These are phyloP conservation scores for Malbranchea zuffiana DNA, from an alignment of 2,329 filamentous ascomycete genomes.

Conservation along the genomic window DNA sequence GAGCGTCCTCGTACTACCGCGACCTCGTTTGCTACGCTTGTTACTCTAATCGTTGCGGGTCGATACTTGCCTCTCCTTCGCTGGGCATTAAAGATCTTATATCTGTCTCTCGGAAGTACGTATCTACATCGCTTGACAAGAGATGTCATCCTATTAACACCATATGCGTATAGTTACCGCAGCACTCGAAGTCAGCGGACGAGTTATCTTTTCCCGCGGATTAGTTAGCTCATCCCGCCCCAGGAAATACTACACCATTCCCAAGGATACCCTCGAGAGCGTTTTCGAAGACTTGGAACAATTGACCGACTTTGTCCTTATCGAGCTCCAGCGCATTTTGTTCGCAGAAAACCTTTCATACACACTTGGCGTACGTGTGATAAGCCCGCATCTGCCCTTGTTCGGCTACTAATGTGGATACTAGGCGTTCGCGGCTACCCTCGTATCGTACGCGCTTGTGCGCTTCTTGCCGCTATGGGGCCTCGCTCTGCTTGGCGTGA, in stretches of 20 bases:
- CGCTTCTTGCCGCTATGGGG: conserved; percentile 57
- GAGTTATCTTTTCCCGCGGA: conserved; percentile 46
- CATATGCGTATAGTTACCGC: conserved; percentile 39
- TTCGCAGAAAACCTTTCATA: conserved; percentile 55
- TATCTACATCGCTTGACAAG: neutral
- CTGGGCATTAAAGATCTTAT: conserved; percentile 51
- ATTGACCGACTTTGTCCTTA: conserved; percentile 57
- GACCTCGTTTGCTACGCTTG: conserved; percentile 46
- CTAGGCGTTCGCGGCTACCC: conserved; percentile 49
- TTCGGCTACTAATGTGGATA: conserved; percentile 14
- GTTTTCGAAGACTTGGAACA: conserved; percentile 52
- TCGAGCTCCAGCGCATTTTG: conserved; percentile 55
- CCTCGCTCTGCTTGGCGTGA: conserved; percentile 46
- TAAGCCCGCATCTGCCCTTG: neutral
- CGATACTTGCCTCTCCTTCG: conserved; percentile 53
- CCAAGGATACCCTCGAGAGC: conserved; percentile 52
- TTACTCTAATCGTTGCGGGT: conserved; percentile 51
- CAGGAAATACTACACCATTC: conserved; percentile 54
- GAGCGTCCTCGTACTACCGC: conserved; percentile 55
- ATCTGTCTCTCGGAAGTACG: conserved; percentile 48
- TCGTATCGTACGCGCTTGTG: conserved; percentile 54
- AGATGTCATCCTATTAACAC: neutral
- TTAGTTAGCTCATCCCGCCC: conserved; percentile 52
- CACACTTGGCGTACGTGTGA: conserved; percentile 45
- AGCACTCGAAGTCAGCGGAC: conserved; percentile 46